Base-by-base conservation (phyloP, 1,284 basidiomycete species). In the Sporisorium graminicola region DNA sequence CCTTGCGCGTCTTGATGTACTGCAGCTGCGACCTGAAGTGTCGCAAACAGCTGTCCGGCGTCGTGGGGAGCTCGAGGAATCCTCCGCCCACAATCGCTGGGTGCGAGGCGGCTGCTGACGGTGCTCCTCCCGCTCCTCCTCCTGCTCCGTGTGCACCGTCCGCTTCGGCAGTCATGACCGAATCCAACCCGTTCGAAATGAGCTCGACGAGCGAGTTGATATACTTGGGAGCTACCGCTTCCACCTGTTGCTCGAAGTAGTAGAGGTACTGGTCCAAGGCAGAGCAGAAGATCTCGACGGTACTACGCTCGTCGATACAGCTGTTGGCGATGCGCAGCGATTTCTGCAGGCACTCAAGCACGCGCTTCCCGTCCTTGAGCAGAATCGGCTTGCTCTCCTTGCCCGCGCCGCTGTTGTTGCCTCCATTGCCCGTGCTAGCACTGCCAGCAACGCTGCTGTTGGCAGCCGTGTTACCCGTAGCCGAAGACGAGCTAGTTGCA, bases 21-120 rank as follows among this genome's bases (percentile, higher is more conserved):
- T 88, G 85, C 56, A 98, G 87, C 20, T 94, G 94, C 86, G 95
- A 95, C 61, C 91, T 89, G 89, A 98, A 98, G 87, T 99, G 96
- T 65, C 93, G 89, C 1, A 90, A 88, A 75, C 97, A 95, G 90
- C 94, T 93, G 51, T 98, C 95, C 8, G 94, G 93, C 4, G 92
- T 92, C 77, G 94, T 92, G 0, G 94, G 91, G 10, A 93, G 93
- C 82, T 98, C 95, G 65, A 97, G 90, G 22, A 95, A 89, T 16
- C 94, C 94, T 2, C 83, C 31, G 90, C 66, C 74, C 14, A 64
- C 64, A 27, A 65, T 61, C 7, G 76, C 59, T n/a, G 69, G 69
- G 43, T 65, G 69, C 5, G 69, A 62, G 27, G n/a, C 35, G 35
- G 63, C 42, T 0, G 24, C 50, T 0, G 62, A 49, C 0, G 62